phyloP scores from a whole-genome alignment of 1,139 yeast species.

The Diutina siamensis region DNA sequence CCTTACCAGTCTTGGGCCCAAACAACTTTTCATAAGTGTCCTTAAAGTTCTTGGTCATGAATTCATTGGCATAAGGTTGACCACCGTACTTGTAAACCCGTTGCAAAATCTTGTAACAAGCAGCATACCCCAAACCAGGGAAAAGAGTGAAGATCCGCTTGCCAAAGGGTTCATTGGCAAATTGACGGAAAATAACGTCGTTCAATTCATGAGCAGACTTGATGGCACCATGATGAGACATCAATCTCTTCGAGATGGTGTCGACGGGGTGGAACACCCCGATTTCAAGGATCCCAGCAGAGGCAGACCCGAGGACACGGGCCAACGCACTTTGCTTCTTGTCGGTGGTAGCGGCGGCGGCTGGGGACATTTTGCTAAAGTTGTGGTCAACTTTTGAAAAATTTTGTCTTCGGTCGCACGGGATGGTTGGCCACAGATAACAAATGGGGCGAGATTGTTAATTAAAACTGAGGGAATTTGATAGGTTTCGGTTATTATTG shows the following conservation, averaged over 20 bases:
- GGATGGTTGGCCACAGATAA: not conserved
- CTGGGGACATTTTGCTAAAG: constrained; percentile 11
- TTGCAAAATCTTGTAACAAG: constrained; percentile 90
- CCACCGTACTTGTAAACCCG: constrained; percentile 99
- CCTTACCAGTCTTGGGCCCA: constrained; percentile 94
- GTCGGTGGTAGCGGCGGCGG: constrained; percentile 43
- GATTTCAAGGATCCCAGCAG: constrained; percentile 95
- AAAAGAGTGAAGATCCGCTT: constrained; percentile 73
- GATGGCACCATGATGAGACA: constrained; percentile 83
- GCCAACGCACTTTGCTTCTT: constrained; percentile 85
- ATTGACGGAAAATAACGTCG: constrained; percentile 74
- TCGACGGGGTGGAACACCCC: constrained; percentile 98
- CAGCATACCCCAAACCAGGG: constrained; percentile 98
- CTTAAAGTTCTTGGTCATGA: constrained; percentile 65
- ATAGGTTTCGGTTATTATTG: no score
- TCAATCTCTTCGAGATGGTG: constrained; percentile 92
- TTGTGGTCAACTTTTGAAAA: not conserved
- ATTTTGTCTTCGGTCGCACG: not conserved
- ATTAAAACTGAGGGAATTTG: not conserved
- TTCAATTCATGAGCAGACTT: constrained; percentile 57
- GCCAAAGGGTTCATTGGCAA: constrained; percentile 60
- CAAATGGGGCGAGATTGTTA: not conserved
- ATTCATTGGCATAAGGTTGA: constrained; percentile 96
- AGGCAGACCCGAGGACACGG: constrained; percentile 89
- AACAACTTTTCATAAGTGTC: constrained; percentile 60